Base-by-base conservation (phyloP, 2,329 filamentous ascomycete genomes). In the Ploettnerulaceae sp. region DNA sequence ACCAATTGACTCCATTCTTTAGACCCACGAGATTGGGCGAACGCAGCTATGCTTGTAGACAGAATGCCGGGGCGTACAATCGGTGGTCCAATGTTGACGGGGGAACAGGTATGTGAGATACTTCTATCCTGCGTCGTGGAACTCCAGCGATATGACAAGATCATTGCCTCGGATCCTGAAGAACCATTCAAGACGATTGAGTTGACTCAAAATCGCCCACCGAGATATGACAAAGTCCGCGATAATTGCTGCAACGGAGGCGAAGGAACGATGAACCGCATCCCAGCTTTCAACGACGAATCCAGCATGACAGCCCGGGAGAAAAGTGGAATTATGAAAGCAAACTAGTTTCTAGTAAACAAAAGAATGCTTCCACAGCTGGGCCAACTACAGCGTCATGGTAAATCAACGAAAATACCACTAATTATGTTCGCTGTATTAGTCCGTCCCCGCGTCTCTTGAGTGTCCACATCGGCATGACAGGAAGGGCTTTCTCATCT, bases 241-340 rank as follows among this genome's bases (percentile, higher is more conserved):
- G 5, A 74, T 63, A 1, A 82, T 66, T 5, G 76, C 78, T 0
- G 77, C 77, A 40, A 75, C 60, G 2, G 79, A 79, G 0, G 58
- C 0, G 80, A 82, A 1, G 82, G 78, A 1, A 81, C 74, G 0
- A 80, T 74, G 5, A 87, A 74, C 1, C 82, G 75, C 5, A 79
- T 72, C 1, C 83, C 82, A 0, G 83, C 82, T 11, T 72, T 71
- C 0, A 81, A 80, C 0, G 83, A 76, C 0, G 77, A 77, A 49
- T 85, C 81, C 2, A 78, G 65, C 2, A 83, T 71, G 5, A 85
- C 79, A 0, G 78, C 78, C 55, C 85, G 81, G 60, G 85, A 87
- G 66, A 83, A 86, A 4, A 87, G 67, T 0, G 84, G 84, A 0
- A 83, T 72, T 58, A 83, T 82, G 66, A 87, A 86, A 12, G 86